Evolutionary conservation across 2,329 filamentous ascomycete genomes (phyloP).

Genomic region (Aspergillus transmontanensis): DNA sequence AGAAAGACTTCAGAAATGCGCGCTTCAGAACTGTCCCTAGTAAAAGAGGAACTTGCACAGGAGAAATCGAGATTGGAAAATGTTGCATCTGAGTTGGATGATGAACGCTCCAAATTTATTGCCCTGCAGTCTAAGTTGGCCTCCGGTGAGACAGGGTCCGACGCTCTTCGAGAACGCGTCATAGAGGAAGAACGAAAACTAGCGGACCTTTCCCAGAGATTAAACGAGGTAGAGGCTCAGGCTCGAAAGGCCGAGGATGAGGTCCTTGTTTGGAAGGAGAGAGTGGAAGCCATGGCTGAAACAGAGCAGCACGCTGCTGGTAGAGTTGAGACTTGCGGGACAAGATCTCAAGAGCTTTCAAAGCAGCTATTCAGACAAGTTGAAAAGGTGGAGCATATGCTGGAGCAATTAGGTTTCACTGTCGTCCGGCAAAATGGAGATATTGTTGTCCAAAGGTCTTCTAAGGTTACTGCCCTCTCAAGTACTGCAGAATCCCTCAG

Average conservation of each 20-base stretch:
- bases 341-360: conserved; percentile 78
- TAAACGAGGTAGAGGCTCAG: conserved; percentile 75
- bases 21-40: conserved; percentile 54
- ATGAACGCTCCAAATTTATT: conserved; percentile 70
- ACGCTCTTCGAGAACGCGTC: conserved; percentile 72
- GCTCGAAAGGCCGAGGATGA: conserved; percentile 77
- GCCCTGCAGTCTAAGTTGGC: conserved; percentile 71
- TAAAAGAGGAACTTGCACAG: conserved; percentile 57
- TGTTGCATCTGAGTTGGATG: conserved; percentile 57
- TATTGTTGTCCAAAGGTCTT: conserved; percentile 74
- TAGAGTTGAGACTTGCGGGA: conserved; percentile 70
- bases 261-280: conserved; percentile 68
- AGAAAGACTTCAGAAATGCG: conserved; percentile 57
- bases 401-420: conserved; percentile 85
- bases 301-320: conserved; percentile 42
- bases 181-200: conserved; percentile 75
- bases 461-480: conserved; percentile 52
- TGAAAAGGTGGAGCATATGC: conserved; percentile 76
- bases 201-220: conserved; percentile 66
- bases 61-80: conserved; percentile 51
- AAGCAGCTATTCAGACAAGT: conserved; percentile 81
- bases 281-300: conserved; percentile 41
- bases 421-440: conserved; percentile 72
- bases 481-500: conserved; percentile 38
- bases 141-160: conserved; percentile 81